Evolutionary conservation across 2,329 filamentous ascomycete species (phyloP), one percentile per base, ranked within the genome.

Genomic region (Phialocephala subalpina): DNA sequence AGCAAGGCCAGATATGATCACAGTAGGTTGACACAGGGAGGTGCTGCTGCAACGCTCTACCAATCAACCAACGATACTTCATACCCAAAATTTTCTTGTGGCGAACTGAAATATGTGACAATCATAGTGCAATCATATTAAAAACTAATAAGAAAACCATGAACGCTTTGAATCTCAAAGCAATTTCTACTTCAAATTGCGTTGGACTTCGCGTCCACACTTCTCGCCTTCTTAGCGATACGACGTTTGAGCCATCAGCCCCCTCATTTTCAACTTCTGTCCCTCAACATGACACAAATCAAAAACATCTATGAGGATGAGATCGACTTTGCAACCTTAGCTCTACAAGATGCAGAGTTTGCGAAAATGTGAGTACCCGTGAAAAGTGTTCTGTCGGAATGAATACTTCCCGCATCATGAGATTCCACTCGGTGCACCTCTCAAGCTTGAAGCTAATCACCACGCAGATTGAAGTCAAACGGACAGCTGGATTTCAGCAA

Each of bases 401-500:
- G 22, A 52, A 27, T 29, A 20, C 7, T 29, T 1, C 22, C 12
- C 14, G 2, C 1, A 45, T 27, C 16, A 27, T 45, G 36, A n/a
- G 29, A 20, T 35, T 42, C 16, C 29, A 58, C 3, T n/a, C n/a
- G 9, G 40, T 6, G 22, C 9, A 9, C 22, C 1, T n/a, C 4
- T 29, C 18, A 16, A 20, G 12, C 42, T 22, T n/a, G 3, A 35
- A n/a, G 45, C 67, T 70, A 60, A 69, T 38, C 16, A 42, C 27
- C 7, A 29, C 62, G 11, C 68, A 86, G 84, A 64, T 74, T 87
- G 36, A 86, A 83, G 71, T 69, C 78, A 58, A 86, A 86, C 67
- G 83, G 82, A 9, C 87, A 90, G 69, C 82, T 97, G 29, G 89
- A 97, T 79, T 98, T 98, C 73, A 90, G 87, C 60, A 86, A 97